phyloP scores from a whole-genome alignment of 2,329 filamentous ascomycete genomes.

The Bertia moriformis region DNA sequence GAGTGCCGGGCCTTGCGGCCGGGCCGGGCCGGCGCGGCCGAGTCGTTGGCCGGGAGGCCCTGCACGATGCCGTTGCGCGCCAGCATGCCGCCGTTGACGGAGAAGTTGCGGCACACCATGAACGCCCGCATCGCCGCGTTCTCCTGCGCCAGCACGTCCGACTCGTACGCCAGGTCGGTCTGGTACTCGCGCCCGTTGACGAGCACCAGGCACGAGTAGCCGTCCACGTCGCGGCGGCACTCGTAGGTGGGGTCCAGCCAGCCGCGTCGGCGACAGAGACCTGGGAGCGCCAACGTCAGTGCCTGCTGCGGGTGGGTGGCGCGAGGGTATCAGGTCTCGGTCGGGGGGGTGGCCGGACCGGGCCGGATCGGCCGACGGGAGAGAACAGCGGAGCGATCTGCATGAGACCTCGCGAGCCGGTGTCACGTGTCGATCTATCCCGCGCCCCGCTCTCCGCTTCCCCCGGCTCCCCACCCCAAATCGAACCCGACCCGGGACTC shows the following conservation, averaged over 20 bases:
- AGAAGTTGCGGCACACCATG: constrained; percentile 96
- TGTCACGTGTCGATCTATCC: too few species aligned
- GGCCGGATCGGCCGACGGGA: too few species aligned
- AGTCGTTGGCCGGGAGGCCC: constrained; percentile 40
- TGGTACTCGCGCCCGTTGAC: constrained; percentile 96
- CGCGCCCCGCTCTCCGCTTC: too few species aligned
- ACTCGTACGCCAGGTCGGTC: constrained; percentile 73
- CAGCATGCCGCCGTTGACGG: constrained; percentile 86
- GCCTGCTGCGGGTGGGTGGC: too few species aligned
- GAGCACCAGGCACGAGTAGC: constrained; percentile 78
- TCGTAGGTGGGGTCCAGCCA: constrained; percentile 88
- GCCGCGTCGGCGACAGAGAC: constrained; percentile 83
- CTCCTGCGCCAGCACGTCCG: constrained; percentile 71
- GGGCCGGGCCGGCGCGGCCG: constrained; percentile 25
- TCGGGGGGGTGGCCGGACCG: too few species aligned
- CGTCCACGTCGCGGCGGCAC: constrained; percentile 57
- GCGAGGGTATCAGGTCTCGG: too few species aligned
- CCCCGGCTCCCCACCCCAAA: too few species aligned
- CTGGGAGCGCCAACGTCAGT: too few species aligned
- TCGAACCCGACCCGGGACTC: too few species aligned
- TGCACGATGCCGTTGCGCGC: constrained; percentile 56
- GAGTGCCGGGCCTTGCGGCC: constrained; percentile 35
- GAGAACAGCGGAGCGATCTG: too few species aligned
- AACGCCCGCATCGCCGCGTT: constrained; percentile 92
- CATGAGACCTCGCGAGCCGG: too few species aligned